Evolutionary conservation across 257 asterid genomes (phyloP).

Genomic region (Nicotiana paniculata): DNA sequence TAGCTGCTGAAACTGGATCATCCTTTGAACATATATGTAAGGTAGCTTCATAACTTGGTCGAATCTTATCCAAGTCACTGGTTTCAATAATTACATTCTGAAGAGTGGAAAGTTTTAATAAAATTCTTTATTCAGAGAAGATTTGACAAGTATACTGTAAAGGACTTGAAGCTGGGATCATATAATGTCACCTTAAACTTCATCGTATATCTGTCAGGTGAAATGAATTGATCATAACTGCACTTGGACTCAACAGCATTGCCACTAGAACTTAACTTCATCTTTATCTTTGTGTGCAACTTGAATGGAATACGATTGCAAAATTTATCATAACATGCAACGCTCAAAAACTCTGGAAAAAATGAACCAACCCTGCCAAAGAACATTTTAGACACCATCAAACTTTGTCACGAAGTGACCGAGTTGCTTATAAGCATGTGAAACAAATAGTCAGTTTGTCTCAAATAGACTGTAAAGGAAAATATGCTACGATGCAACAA

Average conservation of each 20-base stretch:
- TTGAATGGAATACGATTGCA: constrained; percentile 31
- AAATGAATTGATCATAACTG: constrained; percentile 17
- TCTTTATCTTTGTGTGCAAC: constrained; percentile 21
- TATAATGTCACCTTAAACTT: constrained; percentile 32
- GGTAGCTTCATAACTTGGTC: constrained; percentile 46
- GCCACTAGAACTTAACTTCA: constrained; percentile 20
- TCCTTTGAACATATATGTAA: constrained; percentile 31
- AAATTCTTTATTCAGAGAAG: not conserved
- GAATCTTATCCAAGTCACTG: constrained; percentile 35
- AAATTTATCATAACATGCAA: constrained; percentile 47
- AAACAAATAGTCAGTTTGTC: not conserved
- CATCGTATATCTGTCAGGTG: constrained; percentile 25
- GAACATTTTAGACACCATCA: not conserved
- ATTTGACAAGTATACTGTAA: not conserved
- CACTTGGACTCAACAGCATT: constrained; percentile 18
- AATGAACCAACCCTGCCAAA: constrained; percentile 47
- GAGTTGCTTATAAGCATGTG: not conserved
- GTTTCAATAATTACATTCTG: constrained; percentile 33
- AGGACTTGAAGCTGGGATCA: not conserved
- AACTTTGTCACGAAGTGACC: not conserved
- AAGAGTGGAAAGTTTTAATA: constrained; percentile 3
- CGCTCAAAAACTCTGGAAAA: constrained; percentile 21
- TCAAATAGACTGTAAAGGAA: not conserved
- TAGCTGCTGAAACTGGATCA: constrained; percentile 20
- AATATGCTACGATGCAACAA: too few species aligned